Percentiles rank a stretch among this genome's conserved stretches.
Conservation (phyloP, 495 filamentous ascomycete species). For the Diplogelasinospora grovesii region DNA sequence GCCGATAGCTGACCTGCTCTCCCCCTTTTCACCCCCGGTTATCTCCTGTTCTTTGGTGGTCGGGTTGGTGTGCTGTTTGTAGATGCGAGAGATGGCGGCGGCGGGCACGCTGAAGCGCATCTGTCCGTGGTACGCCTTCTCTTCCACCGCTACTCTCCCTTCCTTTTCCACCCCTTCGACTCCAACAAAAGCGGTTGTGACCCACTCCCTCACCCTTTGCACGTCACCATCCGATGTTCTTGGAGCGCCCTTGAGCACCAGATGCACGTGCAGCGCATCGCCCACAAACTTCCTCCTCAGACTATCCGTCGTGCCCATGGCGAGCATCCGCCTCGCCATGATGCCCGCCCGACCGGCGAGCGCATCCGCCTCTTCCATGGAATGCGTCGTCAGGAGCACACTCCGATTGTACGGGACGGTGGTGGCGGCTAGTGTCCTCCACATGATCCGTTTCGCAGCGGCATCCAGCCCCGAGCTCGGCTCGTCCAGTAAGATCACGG, state of each 20-base stretch:
- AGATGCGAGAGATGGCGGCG: not conserved
- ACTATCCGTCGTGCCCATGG: slow-evolving; percentile 56
- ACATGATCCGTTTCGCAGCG: slow-evolving; percentile 68
- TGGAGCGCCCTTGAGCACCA: slow-evolving; percentile 69
- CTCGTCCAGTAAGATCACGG: slow-evolving; percentile 66
- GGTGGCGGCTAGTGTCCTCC: slow-evolving; percentile 56
- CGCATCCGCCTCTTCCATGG: slow-evolving; percentile 75
- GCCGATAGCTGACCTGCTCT: slow-evolving; percentile 37
- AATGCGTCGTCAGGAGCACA: slow-evolving; percentile 69
- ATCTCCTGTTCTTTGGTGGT: too few species aligned
- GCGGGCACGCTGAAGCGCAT: slow-evolving; percentile 68
- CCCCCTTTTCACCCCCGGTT: not conserved
- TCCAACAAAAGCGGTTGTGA: slow-evolving; percentile 46
- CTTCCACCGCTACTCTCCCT: slow-evolving; percentile 61
- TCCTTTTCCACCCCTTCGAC: too few species aligned
- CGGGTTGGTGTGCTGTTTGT: too few species aligned
- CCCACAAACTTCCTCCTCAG: slow-evolving; percentile 56
- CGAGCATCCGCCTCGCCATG: slow-evolving; percentile 64
- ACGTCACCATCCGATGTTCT: slow-evolving; percentile 61
- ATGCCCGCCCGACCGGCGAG: slow-evolving; percentile 65
- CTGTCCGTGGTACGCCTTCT: slow-evolving; percentile 74
- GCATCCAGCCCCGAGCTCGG: slow-evolving; percentile 66
- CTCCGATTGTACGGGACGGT: slow-evolving; percentile 53
- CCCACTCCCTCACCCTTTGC: slow-evolving; percentile 54
- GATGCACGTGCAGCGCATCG: slow-evolving; percentile 56